These are phyloP conservation scores for Aegilops sharonensis DNA, from an alignment of 176 grass and related monocot genomes.

Conservation along the genomic window DNA sequence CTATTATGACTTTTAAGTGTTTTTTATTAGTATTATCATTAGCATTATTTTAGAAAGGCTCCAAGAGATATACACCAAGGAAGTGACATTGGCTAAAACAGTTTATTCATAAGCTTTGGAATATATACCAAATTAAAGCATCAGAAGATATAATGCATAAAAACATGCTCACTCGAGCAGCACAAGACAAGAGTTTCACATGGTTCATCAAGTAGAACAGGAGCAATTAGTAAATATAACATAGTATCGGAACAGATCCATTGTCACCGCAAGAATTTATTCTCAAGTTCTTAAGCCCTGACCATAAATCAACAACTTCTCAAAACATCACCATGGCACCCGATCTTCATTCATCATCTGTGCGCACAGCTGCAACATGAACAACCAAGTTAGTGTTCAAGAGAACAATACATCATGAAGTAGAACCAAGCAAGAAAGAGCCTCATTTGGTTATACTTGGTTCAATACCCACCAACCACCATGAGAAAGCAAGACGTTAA, in stretches of 20 bases:
- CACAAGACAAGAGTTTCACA: not conserved
- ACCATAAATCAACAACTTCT: constrained; percentile 29
- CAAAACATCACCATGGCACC: constrained; percentile 25
- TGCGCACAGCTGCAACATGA: constrained; percentile 45
- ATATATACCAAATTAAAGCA: not conserved
- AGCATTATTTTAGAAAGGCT: too few relatives aligned
- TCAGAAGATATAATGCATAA: not conserved
- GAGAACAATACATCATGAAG: not conserved
- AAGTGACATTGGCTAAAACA: not conserved
- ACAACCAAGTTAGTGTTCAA: constrained; percentile 18
- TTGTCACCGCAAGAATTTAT: constrained; percentile 34
- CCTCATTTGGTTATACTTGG: not conserved
- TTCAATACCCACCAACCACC: too few relatives aligned
- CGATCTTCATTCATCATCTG: constrained; percentile 44
- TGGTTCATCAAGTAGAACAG: not conserved
- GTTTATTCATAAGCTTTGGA: not conserved
- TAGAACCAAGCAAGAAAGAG: not conserved
- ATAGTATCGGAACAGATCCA: constrained; percentile 27
- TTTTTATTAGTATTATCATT: too few relatives aligned
- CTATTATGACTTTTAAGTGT: too few relatives aligned
- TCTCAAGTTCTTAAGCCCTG: constrained; percentile 12
- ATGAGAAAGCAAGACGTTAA: not conserved
- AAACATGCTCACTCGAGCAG: not conserved
- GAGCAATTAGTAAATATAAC: constrained; percentile 8
- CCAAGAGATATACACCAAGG: too few relatives aligned